A percentile compares a stretch with the other conserved stretches of the same genome.
Conservation (phyloP, 805 yeast species). For the Ogataea saltuana region DNA sequence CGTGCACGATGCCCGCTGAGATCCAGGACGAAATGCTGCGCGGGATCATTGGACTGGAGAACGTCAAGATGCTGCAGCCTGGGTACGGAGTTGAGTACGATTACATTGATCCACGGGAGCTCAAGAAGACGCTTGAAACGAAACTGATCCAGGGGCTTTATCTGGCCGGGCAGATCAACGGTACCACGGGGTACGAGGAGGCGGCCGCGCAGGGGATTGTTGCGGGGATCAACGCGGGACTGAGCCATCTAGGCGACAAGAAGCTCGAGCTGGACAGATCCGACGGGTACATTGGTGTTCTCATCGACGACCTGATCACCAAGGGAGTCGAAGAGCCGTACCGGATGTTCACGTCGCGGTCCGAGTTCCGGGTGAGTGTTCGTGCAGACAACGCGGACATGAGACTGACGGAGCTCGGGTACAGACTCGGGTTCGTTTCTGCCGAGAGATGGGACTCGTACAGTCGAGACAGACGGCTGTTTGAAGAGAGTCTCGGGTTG, state of each 20-base stretch:
- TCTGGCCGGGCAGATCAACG: conserved; percentile 96
- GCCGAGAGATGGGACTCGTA: conserved; percentile 56
- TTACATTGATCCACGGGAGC: conserved; percentile 90
- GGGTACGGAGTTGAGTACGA: conserved; percentile 99
- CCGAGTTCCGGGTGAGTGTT: conserved; percentile 87
- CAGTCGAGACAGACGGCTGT: conserved; percentile 43
- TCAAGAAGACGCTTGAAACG: conserved; percentile 76
- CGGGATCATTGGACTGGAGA: conserved; percentile 85
- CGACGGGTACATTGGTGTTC: conserved; percentile 89
- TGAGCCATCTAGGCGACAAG: conserved; percentile 41
- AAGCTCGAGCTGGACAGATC: conserved; percentile 64
- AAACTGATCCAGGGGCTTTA: conserved; percentile 74
- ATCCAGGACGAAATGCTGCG: conserved; percentile 74
- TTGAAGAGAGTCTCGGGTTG: conserved; percentile 45
- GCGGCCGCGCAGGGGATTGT: conserved; percentile 96
- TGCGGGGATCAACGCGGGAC: conserved; percentile 95
- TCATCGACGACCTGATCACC: conserved; percentile 90
- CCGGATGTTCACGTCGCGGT: conserved; percentile 95
- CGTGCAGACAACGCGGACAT: conserved; percentile 94
- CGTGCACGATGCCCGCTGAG: conserved; percentile 95
- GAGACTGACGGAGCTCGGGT: conserved; percentile 73
- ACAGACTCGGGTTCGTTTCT: conserved; percentile 63
- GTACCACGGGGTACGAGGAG: conserved; percentile 98
- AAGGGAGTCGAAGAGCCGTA: conserved; percentile 97
- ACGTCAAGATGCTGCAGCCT: conserved; percentile 86